A percentile compares a stretch with the other conserved stretches of the same genome.
These are phyloP conservation scores for Marasmius oreades DNA, from an alignment of 1,284 basidiomycete species.

Conservation along the genomic window DNA sequence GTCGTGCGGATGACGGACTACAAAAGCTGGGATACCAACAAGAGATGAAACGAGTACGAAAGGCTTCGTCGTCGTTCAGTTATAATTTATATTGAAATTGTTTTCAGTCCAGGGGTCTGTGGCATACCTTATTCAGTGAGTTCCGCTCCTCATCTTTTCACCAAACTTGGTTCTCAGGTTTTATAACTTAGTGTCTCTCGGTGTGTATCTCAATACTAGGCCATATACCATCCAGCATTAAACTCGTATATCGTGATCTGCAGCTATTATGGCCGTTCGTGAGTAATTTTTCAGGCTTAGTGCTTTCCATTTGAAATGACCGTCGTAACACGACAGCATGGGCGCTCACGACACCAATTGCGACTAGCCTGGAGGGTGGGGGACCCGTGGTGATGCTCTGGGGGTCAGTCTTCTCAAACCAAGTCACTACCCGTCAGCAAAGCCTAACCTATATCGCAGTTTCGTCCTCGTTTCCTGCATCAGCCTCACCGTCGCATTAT, in stretches of 20 bases:
- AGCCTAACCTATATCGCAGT: conserved; percentile 23
- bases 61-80: background rate
- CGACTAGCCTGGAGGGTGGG: conserved; percentile 47
- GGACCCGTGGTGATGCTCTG: conserved; percentile 52
- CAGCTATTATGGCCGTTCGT: conserved; percentile 56
- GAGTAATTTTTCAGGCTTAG: conserved; percentile 20
- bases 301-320: conserved; percentile 5
- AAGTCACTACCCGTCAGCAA: background rate
- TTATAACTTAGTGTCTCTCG: background rate
- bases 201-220: background rate
- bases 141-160: background rate
- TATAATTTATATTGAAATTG: background rate
- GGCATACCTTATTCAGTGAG: background rate
- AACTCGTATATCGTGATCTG: background rate
- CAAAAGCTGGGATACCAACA: background rate
- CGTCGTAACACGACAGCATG: conserved; percentile 34
- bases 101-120: background rate
- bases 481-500: conserved; percentile 43
- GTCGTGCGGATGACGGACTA: background rate
- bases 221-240: background rate
- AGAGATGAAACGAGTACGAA: conserved; percentile 1
- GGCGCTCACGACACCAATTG: conserved; percentile 48
- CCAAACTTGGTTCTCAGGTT: background rate
- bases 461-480: conserved; percentile 46
- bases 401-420: conserved; percentile 34